phyloP scores from a whole-genome alignment of 176 grass and related monocot species.

The Aegilops sharonensis region DNA sequence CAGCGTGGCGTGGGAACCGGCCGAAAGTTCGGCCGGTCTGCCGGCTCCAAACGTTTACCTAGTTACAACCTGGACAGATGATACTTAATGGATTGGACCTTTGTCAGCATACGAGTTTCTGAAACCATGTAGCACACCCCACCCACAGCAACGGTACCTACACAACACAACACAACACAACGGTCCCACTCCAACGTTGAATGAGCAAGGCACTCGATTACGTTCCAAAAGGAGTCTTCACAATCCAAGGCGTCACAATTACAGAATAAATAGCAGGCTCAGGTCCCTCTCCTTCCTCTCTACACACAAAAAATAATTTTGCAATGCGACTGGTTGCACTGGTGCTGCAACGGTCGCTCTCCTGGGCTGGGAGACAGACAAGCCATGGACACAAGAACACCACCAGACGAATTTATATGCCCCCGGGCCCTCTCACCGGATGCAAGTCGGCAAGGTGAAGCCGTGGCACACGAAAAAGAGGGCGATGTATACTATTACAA shows the following conservation, averaged over 20 bases:
- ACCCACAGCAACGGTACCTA: background rate
- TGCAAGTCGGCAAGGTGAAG: conserved; percentile 78
- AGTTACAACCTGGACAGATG: too few species aligned
- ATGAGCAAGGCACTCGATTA: conserved; percentile 12
- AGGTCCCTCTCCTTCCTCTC: background rate
- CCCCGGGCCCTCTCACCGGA: conserved; percentile 34
- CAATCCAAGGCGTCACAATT: conserved; percentile 20
- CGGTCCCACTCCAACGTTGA: background rate
- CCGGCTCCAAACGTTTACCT: too few species aligned
- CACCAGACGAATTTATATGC: background rate
- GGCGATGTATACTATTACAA: conserved; percentile 77
- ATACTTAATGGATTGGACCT: background rate
- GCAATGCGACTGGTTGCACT: background rate
- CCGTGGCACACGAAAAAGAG: conserved; percentile 95
- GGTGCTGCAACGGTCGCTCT: conserved; percentile 2
- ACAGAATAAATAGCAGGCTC: conserved; percentile 23
- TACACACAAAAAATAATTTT: conserved; percentile 13
- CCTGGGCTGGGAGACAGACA: conserved; percentile 12
- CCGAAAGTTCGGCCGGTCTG: too few species aligned
- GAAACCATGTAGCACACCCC: conserved; percentile 6
- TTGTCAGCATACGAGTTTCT: background rate
- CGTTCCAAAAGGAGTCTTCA: conserved; percentile 14
- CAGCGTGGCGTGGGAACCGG: too few species aligned
- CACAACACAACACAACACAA: background rate
- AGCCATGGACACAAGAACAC: background rate